Evolutionary conservation across 106 monocot species (phyloP), one percentile per base, ranked within the genome.

Genomic region (Dendrobium chrysotoxum): DNA sequence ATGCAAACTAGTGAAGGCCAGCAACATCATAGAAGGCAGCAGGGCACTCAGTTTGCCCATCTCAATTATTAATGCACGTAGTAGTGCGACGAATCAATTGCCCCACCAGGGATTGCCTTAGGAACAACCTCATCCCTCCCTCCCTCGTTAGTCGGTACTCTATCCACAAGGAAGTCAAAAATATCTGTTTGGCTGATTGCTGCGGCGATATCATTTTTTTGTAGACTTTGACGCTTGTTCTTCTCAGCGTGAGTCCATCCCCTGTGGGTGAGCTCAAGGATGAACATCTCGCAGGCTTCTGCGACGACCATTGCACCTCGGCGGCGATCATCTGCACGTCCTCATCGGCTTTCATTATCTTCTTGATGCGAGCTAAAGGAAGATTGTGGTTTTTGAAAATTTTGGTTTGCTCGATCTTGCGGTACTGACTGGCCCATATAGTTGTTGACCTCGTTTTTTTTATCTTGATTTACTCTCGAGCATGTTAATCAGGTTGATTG

Each of bases 321-420:
- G 92, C 90, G 11, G 91, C 89, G 75, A 90, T 92, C 95, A 95
- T 95, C 67, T 90, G 87, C 21, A 91, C 92, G 74, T 90, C 94
- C 75, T 94, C 94, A 79, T 94, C 94, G 42, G 94, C 91, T 86
- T 94, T 94, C 94, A 94, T 94, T 85, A 94, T 94, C 88, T 94
- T 94, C 89, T 92, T 95, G 88, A 95, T 95, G 77, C 92, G 85
- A 21, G 92, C 92, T 17, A 92, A 83, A 26, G 92, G 92, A 41
- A 92, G 89, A 80, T 85, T 89, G 85, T 92, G 92, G 84, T 92
- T 92, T 75, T 87, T 89, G 76, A 92, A 92, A 78, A 89, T 89
- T 11, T 86, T 86, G 61, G 92, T 92, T 76, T 89, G 92, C 80
- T 89, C 92, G 77, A 92, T 89, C 86, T 92, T 89, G 30, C 84